A percentile compares a stretch with the other conserved stretches of the same genome.
Conservation (phyloP, 495 filamentous ascomycete species). For the Hypoxylon subgilvum region DNA sequence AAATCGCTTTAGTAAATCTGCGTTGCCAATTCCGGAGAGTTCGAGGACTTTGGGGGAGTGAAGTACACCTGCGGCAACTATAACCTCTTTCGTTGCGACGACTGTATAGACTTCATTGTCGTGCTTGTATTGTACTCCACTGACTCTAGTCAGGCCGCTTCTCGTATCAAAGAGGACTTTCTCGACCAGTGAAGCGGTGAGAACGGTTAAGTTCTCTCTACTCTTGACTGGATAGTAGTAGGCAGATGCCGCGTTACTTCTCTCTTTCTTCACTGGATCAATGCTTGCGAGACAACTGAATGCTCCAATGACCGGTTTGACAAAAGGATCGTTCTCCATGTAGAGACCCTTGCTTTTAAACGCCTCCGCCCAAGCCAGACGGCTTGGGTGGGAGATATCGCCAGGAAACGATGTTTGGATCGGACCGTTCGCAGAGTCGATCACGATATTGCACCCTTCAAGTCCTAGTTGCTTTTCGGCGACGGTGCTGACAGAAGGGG, state of each 20-base stretch:
- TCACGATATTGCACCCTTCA: slow-evolving; percentile 18
- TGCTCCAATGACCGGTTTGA: slow-evolving; percentile 47
- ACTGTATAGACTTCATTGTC: slow-evolving; percentile 32
- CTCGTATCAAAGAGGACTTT: slow-evolving; percentile 53
- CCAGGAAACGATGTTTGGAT: slow-evolving; percentile 48
- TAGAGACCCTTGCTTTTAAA: slow-evolving; percentile 43
- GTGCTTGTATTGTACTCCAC: slow-evolving; percentile 40
- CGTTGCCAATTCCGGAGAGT: slow-evolving; percentile 75
- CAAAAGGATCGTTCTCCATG: slow-evolving; percentile 43
- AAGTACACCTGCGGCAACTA: slow-evolving; percentile 62
- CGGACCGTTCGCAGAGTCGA: slow-evolving; percentile 48
- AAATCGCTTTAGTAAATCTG: slow-evolving; percentile 62
- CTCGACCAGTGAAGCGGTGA: slow-evolving; percentile 51
- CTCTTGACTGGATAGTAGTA: slow-evolving; percentile 46
- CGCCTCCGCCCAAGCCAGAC: slow-evolving; percentile 46
- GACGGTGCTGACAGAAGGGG: slow-evolving; percentile 38
- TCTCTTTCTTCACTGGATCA: slow-evolving; percentile 46
- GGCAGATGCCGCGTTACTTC: slow-evolving; percentile 45
- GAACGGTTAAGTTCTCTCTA: slow-evolving; percentile 52
- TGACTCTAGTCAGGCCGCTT: slow-evolving; percentile 39
- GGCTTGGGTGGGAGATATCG: slow-evolving; percentile 36
- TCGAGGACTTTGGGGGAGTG: slow-evolving; percentile 67
- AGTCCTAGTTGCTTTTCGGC: slow-evolving; percentile 36
- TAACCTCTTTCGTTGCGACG: slow-evolving; percentile 57
- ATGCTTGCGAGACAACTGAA: slow-evolving; percentile 51